Conservation (phyloP, 371 early-diverging fungal genomes). For the Rhizomucor miehei region DNA sequence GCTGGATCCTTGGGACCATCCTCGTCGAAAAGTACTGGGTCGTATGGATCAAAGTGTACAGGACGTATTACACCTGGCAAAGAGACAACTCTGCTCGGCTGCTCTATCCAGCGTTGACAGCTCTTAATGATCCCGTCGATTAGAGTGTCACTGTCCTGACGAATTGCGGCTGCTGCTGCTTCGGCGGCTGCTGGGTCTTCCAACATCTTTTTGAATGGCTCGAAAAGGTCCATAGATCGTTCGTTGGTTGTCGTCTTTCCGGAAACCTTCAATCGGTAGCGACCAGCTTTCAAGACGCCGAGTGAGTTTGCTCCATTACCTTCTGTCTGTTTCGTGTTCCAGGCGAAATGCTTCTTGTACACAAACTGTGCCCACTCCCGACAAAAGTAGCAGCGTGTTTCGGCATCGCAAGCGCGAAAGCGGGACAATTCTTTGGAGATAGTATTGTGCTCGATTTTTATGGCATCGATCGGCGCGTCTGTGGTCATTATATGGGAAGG, state of each 20-base stretch:
- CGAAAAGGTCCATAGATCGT: slow-evolving; percentile 7
- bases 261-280: slow-evolving; percentile 8
- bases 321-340: slow-evolving; percentile 27
- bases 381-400: slow-evolving; percentile 71
- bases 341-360: slow-evolving; percentile 62
- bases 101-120: slow-evolving; percentile 29
- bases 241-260: slow-evolving; percentile 1
- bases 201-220: slow-evolving; percentile 9
- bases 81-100: slow-evolving; percentile 25
- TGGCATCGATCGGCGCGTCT: slow-evolving; percentile 27
- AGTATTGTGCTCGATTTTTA: slow-evolving; percentile 35
- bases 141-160: background rate
- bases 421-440: slow-evolving; percentile 70
- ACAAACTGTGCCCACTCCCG: slow-evolving; percentile 83
- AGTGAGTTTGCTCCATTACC: slow-evolving; percentile 15
- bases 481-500: no score
- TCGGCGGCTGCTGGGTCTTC: background rate
- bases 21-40: slow-evolving; percentile 41
- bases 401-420: slow-evolving; percentile 72
- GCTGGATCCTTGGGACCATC: slow-evolving; percentile 61
- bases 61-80: slow-evolving; percentile 35
- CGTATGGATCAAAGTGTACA: slow-evolving; percentile 48
- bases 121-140: slow-evolving; percentile 16
- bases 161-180: background rate
- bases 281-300: slow-evolving; percentile 19